Evolutionary conservation across 495 filamentous ascomycete genomes (phyloP).

Genomic region (Margaritispora aquatica): DNA sequence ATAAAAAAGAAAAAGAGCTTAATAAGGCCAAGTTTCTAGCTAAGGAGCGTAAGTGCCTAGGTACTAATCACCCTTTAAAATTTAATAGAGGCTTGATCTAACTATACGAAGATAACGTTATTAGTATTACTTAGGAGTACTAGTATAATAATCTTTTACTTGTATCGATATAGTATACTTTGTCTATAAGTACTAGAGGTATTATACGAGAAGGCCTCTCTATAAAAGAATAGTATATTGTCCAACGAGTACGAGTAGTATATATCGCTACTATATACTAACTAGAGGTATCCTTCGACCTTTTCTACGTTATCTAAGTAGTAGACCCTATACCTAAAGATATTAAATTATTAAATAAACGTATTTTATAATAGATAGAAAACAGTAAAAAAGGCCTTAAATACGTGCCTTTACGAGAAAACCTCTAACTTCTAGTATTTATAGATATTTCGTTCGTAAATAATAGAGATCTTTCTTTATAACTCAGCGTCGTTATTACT

Average conservation of each 20-base stretch:
- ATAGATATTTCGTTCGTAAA: constrained; percentile 15
- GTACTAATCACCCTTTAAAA: neutral
- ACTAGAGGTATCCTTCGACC: constrained; percentile 1
- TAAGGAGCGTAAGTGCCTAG: constrained; percentile 3
- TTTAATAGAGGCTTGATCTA: constrained; percentile 8
- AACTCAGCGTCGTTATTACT: constrained; percentile 18
- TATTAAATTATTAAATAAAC: constrained; percentile 8
- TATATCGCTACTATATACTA: constrained; percentile 10
- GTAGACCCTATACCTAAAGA: neutral
- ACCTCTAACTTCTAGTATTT: constrained; percentile 8
- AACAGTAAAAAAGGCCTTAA: neutral
- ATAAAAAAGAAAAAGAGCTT: neutral
- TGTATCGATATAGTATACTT: neutral
- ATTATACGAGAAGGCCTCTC: neutral
- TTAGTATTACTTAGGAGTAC: neutral
- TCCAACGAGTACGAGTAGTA: neutral
- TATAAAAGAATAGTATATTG: constrained; percentile 6
- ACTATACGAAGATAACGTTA: neutral
- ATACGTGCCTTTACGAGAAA: neutral
- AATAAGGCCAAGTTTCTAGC: neutral
- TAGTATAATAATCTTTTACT: neutral
- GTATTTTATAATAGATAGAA: constrained; percentile 4
- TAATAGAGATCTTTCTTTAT: constrained; percentile 14
- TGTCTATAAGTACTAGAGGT: neutral
- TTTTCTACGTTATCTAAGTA: neutral